Conservation (phyloP, 164 flowering plant genomes). For the Vitis rupestris region DNA sequence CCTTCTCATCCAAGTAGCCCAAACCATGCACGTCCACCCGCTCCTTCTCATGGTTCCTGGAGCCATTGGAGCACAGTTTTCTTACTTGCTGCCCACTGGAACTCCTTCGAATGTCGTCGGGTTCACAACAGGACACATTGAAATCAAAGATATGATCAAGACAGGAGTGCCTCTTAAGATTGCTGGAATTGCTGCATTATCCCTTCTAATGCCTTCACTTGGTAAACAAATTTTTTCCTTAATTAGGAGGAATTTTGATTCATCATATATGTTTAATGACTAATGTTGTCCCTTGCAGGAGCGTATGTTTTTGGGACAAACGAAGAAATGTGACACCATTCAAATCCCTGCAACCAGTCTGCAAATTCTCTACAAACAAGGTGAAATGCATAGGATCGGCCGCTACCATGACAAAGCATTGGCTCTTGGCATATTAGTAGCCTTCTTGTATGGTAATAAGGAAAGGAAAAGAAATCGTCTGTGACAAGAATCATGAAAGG, state of each 20-base stretch:
- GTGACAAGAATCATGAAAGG: too few species aligned
- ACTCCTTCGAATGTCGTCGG: slow-evolving; percentile 93
- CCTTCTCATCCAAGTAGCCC: slow-evolving; percentile 65
- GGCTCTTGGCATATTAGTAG: too few species aligned
- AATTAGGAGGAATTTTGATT: neutral
- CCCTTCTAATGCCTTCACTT: slow-evolving; percentile 82
- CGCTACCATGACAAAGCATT: too few species aligned
- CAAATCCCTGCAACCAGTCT: neutral
- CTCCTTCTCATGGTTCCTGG: slow-evolving; percentile 81
- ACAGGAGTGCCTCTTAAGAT: slow-evolving; percentile 69
- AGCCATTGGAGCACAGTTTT: slow-evolving; percentile 80
- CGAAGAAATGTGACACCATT: neutral
- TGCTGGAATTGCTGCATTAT: slow-evolving; percentile 50
- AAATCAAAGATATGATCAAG: slow-evolving; percentile 74
- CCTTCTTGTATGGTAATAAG: too few species aligned
- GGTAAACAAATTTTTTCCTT: slow-evolving; percentile 34
- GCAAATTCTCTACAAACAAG: neutral
- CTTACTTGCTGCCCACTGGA: slow-evolving; percentile 73
- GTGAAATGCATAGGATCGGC: too few species aligned
- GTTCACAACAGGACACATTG: slow-evolving; percentile 73
- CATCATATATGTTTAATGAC: neutral
- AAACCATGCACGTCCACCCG: slow-evolving; percentile 64
- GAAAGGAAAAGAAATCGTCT: too few species aligned
- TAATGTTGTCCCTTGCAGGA: slow-evolving; percentile 37
- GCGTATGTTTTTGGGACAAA: slow-evolving; percentile 55